Evolutionary conservation across 2,329 filamentous ascomycete genomes (phyloP), one percentile per base, ranked within the genome.

Genomic region (Scedosporium minutisporum): DNA sequence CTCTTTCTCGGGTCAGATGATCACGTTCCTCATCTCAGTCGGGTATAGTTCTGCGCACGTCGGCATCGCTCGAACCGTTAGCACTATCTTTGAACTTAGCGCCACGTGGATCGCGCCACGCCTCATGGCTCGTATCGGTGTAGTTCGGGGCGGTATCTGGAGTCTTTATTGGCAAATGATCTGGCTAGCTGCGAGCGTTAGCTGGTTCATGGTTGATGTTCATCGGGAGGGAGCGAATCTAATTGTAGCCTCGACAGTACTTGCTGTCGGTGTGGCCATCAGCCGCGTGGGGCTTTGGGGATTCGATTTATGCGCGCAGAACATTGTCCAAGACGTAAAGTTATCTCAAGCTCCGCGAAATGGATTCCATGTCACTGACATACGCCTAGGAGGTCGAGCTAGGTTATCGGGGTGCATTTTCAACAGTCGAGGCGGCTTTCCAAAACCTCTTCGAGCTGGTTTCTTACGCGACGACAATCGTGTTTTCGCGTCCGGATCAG

Each of bases 361-460:
- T 41, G 6, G 21, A 6, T 48, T 48, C 7, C 16, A 57, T 6
- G 21, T 5, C n/a, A 38, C 33, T 38, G 10, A 38, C 33, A 3
- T 12, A 55, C 44, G 64, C 64, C 51, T 51, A 86, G 83, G 80
- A 82, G 62, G 79, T 87, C 21, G 77, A 82, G 48, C 73, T 77
- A 16, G 72, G 77, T n/a, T 71, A 77, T 46, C 82, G 89, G n/a
- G 89, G 87, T 1, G 75, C 79, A 0, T 92, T 93, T 67, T 91
- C 88, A 0, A 77, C 87, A 0, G 80, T 85, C 6, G 89, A 93
- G 71, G 81, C 85, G 7, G 80, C 85, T 0, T 78, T 86, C 46
- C 89, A 92, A 70, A 91, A 86, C 65, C 66, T 82, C 0, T 91
- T 90, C 65, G 88, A 92, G 71, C 78, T 91, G 58, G 71, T 86